Conservation (phyloP, 2,329 filamentous ascomycete genomes). For the Onygena corvina region DNA sequence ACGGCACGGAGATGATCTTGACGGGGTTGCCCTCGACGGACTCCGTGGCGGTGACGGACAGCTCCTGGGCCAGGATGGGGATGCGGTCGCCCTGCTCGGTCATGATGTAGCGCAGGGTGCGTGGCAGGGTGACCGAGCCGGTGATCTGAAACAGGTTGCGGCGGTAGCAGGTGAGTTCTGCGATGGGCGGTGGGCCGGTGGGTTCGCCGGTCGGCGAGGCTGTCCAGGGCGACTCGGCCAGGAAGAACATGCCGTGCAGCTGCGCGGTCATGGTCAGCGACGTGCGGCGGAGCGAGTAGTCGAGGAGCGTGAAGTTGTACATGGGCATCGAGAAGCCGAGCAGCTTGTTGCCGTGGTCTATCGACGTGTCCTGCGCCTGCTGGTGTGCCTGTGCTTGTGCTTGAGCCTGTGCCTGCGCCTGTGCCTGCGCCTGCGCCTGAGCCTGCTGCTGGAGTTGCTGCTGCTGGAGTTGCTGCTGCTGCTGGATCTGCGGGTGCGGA, state of each 20-base stretch:
- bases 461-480: too few species aligned
- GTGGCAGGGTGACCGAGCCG: conserved; percentile 69
- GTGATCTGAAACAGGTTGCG: conserved; percentile 94
- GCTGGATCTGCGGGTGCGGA: conserved; percentile 24
- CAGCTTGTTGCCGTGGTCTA: conserved; percentile 56
- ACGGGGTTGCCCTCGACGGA: conserved; percentile 87
- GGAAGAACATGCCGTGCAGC: conserved; percentile 57
- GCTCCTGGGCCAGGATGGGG: conserved; percentile 68
- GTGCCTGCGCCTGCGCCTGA: too few species aligned
- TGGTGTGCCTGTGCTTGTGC: too few species aligned
- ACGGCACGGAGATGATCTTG: conserved; percentile 90
- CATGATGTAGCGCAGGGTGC: conserved; percentile 65
- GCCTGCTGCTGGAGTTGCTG: too few species aligned
- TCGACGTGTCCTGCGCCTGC: conserved; percentile 41
- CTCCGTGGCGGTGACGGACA: conserved; percentile 83
- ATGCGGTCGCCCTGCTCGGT: conserved; percentile 75
- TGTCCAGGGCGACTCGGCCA: conserved; percentile 53
- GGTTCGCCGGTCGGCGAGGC: conserved; percentile 43
- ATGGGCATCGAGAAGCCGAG: conserved; percentile 59
- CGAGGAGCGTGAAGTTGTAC: conserved; percentile 49
- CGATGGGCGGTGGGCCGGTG: conserved; percentile 41
- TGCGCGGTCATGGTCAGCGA: conserved; percentile 49
- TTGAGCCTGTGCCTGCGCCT: too few species aligned
- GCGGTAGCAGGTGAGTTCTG: conserved; percentile 86
- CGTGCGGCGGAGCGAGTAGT: conserved; percentile 46